Conservation (phyloP, 768 basidiomycete genomes). For the Boletus pseudopeckii region DNA sequence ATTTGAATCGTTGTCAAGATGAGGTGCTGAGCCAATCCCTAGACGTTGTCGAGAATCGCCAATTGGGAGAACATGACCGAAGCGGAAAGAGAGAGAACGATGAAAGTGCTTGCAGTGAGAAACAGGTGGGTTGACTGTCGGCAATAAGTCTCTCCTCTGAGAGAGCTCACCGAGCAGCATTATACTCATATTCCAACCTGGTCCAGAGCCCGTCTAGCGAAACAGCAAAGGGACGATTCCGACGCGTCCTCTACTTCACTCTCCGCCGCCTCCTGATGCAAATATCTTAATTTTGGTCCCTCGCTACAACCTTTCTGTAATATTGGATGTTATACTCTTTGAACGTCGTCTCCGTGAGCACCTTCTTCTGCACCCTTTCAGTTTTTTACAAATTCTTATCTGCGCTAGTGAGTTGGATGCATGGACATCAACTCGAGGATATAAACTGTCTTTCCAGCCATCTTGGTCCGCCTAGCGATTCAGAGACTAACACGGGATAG, state of each 20-base stretch:
- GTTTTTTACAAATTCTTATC: not conserved
- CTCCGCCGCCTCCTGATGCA: not conserved
- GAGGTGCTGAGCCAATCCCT: not conserved
- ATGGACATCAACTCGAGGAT: not conserved
- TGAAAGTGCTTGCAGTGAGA: constrained; percentile 50
- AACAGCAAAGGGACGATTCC: not conserved
- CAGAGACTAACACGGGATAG: not conserved
- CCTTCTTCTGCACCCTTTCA: no score
- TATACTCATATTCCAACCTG: not conserved
- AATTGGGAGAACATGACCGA: constrained; percentile 62
- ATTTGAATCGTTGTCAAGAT: constrained; percentile 1
- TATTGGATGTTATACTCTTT: not conserved
- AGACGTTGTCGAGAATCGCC: constrained; percentile 65
- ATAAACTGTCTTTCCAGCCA: not conserved
- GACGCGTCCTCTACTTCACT: not conserved
- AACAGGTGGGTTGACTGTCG: constrained; percentile 37
- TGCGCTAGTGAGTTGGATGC: not conserved
- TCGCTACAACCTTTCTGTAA: not conserved
- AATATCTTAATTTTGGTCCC: not conserved
- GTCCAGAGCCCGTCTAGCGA: constrained; percentile 10
- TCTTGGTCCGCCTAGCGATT: not conserved
- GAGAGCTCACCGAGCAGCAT: no score
- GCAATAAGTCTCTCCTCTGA: not conserved
- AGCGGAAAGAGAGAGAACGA: constrained; percentile 53
- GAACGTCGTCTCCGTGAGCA: not conserved